Percentiles rank a stretch among this genome's conserved stretches.
Evolutionary conservation across 495 filamentous ascomycete species (phyloP).

Genomic region (Talaromyces wortmannii): DNA sequence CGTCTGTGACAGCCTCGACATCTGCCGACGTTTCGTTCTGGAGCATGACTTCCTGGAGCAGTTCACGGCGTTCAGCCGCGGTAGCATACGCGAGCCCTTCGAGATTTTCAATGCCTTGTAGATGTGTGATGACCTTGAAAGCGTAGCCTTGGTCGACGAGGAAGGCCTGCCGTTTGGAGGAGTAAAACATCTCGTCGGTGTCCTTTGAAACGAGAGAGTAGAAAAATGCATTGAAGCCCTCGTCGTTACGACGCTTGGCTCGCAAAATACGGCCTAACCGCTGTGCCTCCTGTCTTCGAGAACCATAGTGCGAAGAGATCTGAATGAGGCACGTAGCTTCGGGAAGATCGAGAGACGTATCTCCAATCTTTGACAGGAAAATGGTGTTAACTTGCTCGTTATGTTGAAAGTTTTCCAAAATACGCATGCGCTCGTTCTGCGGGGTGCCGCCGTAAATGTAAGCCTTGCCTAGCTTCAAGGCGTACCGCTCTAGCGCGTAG

Average conservation of each 20-base stretch:
- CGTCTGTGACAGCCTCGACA: slow-evolving; percentile 73
- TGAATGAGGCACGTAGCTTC: slow-evolving; percentile 98
- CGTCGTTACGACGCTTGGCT: slow-evolving; percentile 93
- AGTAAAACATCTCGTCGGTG: slow-evolving; percentile 98
- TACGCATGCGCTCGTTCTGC: slow-evolving; percentile 78
- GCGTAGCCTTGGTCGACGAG: slow-evolving; percentile 98
- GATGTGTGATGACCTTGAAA: slow-evolving; percentile 97
- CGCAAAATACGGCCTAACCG: slow-evolving; percentile 90
- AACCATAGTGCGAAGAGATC: slow-evolving; percentile 97
- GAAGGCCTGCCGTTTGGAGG: slow-evolving; percentile 94
- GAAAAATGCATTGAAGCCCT: slow-evolving; percentile 99
- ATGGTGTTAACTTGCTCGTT: slow-evolving; percentile 91
- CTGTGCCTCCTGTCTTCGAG: slow-evolving; percentile 94
- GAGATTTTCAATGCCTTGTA: slow-evolving; percentile 82
- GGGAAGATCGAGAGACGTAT: slow-evolving; percentile 93
- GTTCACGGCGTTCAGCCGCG: slow-evolving; percentile 74
- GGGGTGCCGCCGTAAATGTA: slow-evolving; percentile 91
- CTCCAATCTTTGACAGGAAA: slow-evolving; percentile 96
- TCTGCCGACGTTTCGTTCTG: slow-evolving; percentile 76
- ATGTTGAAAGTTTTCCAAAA: slow-evolving; percentile 95
- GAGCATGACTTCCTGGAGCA: slow-evolving; percentile 86
- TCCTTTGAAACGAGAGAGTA: slow-evolving; percentile 97
- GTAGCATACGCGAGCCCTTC: slow-evolving; percentile 75
- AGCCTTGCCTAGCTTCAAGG: slow-evolving; percentile 74
- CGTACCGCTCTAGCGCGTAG: slow-evolving; percentile 83